Conservation (phyloP, 78 protist genomes). For the Dictyostelium capitatum region DNA sequence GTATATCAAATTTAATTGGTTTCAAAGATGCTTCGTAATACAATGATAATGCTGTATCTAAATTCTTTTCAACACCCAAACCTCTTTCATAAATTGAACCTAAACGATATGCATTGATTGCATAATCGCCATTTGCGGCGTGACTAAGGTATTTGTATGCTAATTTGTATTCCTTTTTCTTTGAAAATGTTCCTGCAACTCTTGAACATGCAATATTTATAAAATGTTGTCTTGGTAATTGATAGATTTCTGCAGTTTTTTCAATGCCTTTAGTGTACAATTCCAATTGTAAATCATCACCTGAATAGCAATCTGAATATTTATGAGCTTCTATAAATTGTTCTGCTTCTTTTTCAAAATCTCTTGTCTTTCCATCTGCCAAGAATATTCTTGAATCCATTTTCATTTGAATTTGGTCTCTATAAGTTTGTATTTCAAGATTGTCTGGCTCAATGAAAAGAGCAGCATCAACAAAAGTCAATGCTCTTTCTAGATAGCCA, state of each 20-base stretch:
- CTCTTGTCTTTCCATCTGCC: not conserved
- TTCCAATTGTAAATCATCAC: not conserved
- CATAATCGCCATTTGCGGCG: conserved; percentile 14
- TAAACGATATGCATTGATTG: not conserved
- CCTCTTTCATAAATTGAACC: conserved; percentile 26
- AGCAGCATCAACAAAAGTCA: not conserved
- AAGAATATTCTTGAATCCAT: not conserved
- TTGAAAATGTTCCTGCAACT: not conserved
- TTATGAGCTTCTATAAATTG: not conserved
- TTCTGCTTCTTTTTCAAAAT: conserved; percentile 13
- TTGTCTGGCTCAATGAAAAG: not conserved
- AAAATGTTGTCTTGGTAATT: not conserved
- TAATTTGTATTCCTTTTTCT: not conserved
- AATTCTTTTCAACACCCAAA: conserved; percentile 11
- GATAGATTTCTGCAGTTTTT: not conserved
- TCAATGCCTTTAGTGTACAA: not conserved
- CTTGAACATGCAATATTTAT: conserved; percentile 17
- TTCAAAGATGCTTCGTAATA: conserved; percentile 18
- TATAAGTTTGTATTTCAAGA: not conserved
- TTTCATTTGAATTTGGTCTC: not conserved
- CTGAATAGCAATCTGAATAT: not conserved
- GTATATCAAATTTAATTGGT: conserved; percentile 12
- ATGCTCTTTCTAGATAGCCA: not conserved
- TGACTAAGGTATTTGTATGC: conserved; percentile 2
- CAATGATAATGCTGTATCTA: not conserved